Evolutionary conservation across 805 yeast genomes (phyloP).

Genomic region (Lipomyces spencermartinsiae): DNA sequence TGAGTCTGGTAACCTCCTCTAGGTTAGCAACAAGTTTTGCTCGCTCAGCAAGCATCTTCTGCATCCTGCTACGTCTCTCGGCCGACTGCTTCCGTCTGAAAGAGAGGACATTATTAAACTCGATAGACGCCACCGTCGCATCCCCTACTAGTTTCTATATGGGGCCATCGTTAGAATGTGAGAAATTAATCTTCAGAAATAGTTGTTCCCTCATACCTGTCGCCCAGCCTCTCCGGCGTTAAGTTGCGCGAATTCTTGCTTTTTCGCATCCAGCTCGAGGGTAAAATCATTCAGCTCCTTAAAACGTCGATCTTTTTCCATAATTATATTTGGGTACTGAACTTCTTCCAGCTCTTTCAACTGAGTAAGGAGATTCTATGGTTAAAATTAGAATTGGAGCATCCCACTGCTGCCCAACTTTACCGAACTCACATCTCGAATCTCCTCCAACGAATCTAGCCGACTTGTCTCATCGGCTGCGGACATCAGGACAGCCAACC

Average conservation of each 20-base stretch:
- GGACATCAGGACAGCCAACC: constrained; percentile 2
- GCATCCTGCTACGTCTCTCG: not conserved
- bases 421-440: not conserved
- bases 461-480: constrained; percentile 23
- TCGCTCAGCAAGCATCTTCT: not conserved
- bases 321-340: constrained; percentile 20
- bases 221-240: not conserved
- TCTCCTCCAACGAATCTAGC: constrained; percentile 16
- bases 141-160: not conserved
- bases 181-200: not conserved
- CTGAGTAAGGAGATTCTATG: not conserved
- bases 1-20: not conserved
- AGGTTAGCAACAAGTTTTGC: not conserved
- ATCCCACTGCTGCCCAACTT: not conserved
- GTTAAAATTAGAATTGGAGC: not conserved
- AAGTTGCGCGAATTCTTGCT: not conserved
- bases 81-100: constrained; percentile 12
- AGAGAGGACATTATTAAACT: not conserved
- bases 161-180: not conserved
- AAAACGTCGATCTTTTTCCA: constrained; percentile 17
- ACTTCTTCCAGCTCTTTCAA: constrained; percentile 5
- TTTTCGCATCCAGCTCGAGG: constrained; percentile 11
- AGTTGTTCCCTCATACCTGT: not conserved
- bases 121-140: not conserved
- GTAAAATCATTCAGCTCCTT: constrained; percentile 10